Percentiles rank a stretch among this genome's conserved stretches.
These are phyloP conservation scores for Paraphoma sp. DNA, from an alignment of 2,329 filamentous ascomycete species.

Conservation along the genomic window DNA sequence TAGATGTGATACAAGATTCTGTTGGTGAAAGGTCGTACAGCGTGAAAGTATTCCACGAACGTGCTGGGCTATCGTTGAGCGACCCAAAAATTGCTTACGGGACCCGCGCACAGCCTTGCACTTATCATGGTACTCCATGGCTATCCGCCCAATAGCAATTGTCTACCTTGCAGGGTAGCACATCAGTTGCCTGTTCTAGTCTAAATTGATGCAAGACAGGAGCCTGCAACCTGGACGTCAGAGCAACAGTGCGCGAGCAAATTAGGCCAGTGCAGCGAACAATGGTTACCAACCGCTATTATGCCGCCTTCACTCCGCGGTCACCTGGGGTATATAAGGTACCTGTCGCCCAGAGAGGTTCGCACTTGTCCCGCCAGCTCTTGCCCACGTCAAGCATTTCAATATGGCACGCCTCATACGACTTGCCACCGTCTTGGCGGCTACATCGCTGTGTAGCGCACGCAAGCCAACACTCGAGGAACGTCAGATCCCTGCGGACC, in stretches of 20 bases:
- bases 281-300: neutral
- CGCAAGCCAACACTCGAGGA: conserved; percentile 34
- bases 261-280: neutral
- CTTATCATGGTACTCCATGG: conserved; percentile 8
- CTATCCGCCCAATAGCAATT: conserved; percentile 18
- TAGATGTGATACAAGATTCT: neutral
- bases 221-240: neutral
- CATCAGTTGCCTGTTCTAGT: conserved; percentile 19
- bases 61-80: neutral
- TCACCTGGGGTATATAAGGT: conserved; percentile 11
- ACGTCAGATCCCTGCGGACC: conserved; percentile 38
- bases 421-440: conserved; percentile 29
- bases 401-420: conserved; percentile 32
- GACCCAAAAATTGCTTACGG: neutral
- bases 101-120: conserved; percentile 12
- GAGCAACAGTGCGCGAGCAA: neutral
- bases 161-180: neutral
- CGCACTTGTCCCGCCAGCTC: conserved; percentile 5
- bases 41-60: neutral
- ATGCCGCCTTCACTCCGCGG: neutral
- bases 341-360: neutral
- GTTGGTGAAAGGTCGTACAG: neutral
- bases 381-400: conserved; percentile 14
- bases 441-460: conserved; percentile 22
- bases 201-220: conserved; percentile 14